phyloP scores from a whole-genome alignment of 2,329 filamentous ascomycete genomes.

The Scedosporium minutisporum region DNA sequence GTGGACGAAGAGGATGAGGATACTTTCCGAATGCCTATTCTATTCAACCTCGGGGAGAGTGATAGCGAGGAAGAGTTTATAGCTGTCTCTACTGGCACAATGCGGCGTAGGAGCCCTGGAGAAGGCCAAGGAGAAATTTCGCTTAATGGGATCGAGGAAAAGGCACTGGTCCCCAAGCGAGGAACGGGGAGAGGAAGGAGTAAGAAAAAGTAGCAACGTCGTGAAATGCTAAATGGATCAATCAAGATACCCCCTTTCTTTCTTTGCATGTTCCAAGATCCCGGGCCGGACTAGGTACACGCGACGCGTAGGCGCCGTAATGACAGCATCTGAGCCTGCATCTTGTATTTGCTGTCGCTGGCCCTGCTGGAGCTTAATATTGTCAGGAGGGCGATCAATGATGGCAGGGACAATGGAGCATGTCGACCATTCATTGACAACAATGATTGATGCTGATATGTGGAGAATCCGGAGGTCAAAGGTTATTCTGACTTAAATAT shows the following conservation, averaged over 20 bases:
- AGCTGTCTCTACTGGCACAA: constrained; percentile 64
- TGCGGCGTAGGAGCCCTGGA: constrained; percentile 75
- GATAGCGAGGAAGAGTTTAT: constrained; percentile 89
- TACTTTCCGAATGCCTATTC: constrained; percentile 81
- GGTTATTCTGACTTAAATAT: no score
- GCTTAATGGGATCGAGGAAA: constrained; percentile 36
- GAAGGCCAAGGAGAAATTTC: constrained; percentile 53
- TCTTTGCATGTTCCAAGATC: neutral
- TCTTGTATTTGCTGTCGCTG: no score
- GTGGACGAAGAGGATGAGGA: constrained; percentile 49
- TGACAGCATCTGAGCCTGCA: no score
- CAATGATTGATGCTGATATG: no score
- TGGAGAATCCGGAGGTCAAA: no score
- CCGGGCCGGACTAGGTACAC: neutral
- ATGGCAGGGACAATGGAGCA: neutral
- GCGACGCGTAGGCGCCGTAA: no score
- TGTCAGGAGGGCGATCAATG: no score
- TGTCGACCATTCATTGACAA: no score
- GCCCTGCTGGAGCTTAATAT: no score
- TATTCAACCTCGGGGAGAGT: constrained; percentile 87
- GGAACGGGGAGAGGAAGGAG: constrained; percentile 13
- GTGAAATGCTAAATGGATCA: neutral
- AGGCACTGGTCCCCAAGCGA: constrained; percentile 29
- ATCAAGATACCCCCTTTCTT: neutral
- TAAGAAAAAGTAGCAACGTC: constrained; percentile 2